Base-by-base conservation (phyloP, 441 rosid genomes). In the Corymbia calophylla region DNA sequence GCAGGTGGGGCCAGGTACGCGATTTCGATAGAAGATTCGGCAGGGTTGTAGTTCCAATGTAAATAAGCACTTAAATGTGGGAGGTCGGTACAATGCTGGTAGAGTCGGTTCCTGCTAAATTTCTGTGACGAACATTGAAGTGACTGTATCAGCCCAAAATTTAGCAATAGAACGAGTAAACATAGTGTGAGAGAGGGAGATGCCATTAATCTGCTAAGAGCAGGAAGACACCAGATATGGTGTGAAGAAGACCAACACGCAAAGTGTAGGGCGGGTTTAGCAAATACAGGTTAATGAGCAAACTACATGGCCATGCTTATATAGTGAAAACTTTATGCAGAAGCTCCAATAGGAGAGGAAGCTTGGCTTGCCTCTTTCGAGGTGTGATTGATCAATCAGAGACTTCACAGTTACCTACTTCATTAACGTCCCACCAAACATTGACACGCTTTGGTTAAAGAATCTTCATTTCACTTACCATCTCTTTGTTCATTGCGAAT, bases 1-100 rank as follows among this genome's bases (percentile, higher is more conserved):
- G 91, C 80, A 0, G 91, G 89, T n/a, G 87, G 27, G 6, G 88
- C 80, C 47, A 87, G 32, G 89, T 56, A 89, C n/a, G 89, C 91
- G 12, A 89, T 60, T 27, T 53, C 55, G 68, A 87, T 31, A 16
- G 90, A 86, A 18, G 88, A 85, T 70, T 89, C 87, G 23, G 90
- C 86, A 56, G 90, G 82, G 73, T 89, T 60, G 89, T 87, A 87
- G 31, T 86, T 64, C 87, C 85, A 87, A 88, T 89, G 91, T 25
- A 89, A 70, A 87, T 49, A 48, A 81, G 91, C 60, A 14, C 84
- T 81, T 68, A 89, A 86, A 39, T 81, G 53, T 0, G 84, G 91
- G 80, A 89, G 91, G 68, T 87, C 89, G 35, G 60, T 62, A 2
- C 91, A 89, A 44, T n/a, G 51, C 31, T 84, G 5, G 87, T 56